Conservation (phyloP, 2,329 filamentous ascomycete genomes). For the Fusarium sp. region DNA sequence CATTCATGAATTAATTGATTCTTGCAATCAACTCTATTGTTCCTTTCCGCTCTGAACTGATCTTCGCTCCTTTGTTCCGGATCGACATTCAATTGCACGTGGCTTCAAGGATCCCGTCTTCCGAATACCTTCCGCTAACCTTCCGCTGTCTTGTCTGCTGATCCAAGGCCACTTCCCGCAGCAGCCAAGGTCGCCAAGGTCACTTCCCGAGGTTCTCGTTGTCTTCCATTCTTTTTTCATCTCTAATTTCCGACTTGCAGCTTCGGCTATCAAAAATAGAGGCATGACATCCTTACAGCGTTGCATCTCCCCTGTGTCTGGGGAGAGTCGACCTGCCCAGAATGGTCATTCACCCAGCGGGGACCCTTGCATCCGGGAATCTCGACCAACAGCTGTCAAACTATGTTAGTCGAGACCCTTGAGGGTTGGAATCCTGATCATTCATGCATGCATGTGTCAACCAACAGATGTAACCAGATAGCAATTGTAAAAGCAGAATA, state of each 20-base stretch:
- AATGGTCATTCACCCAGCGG: background rate
- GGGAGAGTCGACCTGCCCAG: background rate
- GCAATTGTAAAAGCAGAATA: background rate
- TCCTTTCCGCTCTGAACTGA: background rate
- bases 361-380: background rate
- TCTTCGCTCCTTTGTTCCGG: background rate
- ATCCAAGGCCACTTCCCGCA: background rate
- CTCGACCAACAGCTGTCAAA: background rate
- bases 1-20: too few species aligned
- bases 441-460: background rate
- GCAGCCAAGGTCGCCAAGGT: background rate
- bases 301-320: background rate
- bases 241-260: background rate
- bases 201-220: background rate
- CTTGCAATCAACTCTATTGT: too few species aligned
- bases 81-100: background rate
- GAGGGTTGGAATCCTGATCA: background rate
- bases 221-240: background rate
- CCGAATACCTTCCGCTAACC: background rate
- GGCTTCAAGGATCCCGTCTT: background rate
- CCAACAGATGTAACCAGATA: background rate
- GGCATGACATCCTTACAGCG: background rate
- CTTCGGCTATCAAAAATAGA: background rate
- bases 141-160: background rate
- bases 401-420: background rate